Conservation (phyloP, 192 early-diverging fungal species). For the Coemansia sp. region DNA sequence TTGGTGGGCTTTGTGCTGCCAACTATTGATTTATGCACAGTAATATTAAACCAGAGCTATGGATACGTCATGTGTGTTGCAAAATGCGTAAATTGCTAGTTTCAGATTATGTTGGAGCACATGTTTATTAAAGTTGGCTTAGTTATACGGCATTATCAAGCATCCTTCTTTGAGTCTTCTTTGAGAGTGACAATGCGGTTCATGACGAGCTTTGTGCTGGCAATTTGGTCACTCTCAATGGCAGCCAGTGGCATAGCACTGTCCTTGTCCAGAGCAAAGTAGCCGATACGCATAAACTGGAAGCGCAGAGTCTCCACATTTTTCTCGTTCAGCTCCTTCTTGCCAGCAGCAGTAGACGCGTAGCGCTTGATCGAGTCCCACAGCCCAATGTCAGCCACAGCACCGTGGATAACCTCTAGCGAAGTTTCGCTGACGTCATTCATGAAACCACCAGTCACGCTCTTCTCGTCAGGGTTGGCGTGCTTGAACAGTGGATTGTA, state of each 20-base stretch:
- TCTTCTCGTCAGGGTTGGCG: conserved; percentile 78
- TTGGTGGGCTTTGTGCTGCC: background rate
- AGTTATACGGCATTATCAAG: background rate
- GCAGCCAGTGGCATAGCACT: conserved; percentile 62
- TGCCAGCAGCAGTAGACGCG: conserved; percentile 36
- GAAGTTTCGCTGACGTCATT: conserved; percentile 84
- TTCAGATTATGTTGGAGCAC: background rate
- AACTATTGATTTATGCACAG: no score
- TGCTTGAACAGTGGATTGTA: conserved; percentile 90
- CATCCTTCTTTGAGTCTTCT: conserved; percentile 65
- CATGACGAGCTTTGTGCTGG: conserved; percentile 60
- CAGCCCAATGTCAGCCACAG: conserved; percentile 83
- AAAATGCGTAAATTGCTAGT: background rate
- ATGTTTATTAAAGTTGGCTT: background rate
- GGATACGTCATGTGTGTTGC: background rate
- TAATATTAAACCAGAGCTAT: no score
- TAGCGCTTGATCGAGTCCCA: conserved; percentile 62
- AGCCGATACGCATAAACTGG: conserved; percentile 96
- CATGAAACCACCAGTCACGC: conserved; percentile 83
- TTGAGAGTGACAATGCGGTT: conserved; percentile 72
- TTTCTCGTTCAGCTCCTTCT: conserved; percentile 59
- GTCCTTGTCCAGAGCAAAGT: conserved; percentile 97
- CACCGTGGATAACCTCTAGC: conserved; percentile 65
- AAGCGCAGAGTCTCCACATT: conserved; percentile 81
- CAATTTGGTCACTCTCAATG: conserved; percentile 60